phyloP scores from a whole-genome alignment of 2,329 filamentous ascomycete genomes.

The Pseudohalonectria lignicola region DNA sequence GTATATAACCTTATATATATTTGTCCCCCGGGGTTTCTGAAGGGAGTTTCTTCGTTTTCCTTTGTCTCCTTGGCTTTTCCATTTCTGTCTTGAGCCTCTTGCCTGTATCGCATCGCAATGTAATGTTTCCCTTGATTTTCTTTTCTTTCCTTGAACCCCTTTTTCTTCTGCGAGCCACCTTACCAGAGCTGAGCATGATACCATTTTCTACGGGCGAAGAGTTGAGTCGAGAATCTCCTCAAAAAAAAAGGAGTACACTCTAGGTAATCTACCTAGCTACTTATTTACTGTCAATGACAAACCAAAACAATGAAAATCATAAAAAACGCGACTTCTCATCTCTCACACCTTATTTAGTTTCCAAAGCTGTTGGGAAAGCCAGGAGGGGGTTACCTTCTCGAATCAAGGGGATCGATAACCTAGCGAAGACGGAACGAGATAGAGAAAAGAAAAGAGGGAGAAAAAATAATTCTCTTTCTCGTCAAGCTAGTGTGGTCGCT shows the following conservation, averaged over 20 bases:
- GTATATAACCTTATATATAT: constrained; percentile 17
- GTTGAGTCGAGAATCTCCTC: neutral
- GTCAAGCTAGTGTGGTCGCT: too few relatives aligned
- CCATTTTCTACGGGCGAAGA: neutral
- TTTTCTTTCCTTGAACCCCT: neutral
- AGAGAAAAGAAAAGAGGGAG: neutral
- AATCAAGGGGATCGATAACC: too few relatives aligned
- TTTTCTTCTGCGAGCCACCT: neutral
- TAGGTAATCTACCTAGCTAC: neutral
- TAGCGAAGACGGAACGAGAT: too few relatives aligned
- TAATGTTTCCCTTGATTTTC: neutral
- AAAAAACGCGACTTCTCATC: too few relatives aligned
- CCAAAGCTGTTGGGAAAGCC: neutral
- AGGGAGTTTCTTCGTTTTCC: neutral
- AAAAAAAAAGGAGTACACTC: neutral
- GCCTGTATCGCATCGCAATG: too few relatives aligned
- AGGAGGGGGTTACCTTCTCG: too few relatives aligned
- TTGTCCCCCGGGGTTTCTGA: constrained; percentile 1
- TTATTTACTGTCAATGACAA: too few relatives aligned
- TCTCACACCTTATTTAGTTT: neutral
- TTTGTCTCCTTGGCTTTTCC: neutral
- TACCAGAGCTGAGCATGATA: neutral
- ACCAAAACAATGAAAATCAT: too few relatives aligned
- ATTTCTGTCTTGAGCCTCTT: neutral
- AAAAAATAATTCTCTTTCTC: too few relatives aligned